These are phyloP conservation scores for Acanthamoeba healyi DNA, from an alignment of 208 protist genomes.

Conservation along the genomic window DNA sequence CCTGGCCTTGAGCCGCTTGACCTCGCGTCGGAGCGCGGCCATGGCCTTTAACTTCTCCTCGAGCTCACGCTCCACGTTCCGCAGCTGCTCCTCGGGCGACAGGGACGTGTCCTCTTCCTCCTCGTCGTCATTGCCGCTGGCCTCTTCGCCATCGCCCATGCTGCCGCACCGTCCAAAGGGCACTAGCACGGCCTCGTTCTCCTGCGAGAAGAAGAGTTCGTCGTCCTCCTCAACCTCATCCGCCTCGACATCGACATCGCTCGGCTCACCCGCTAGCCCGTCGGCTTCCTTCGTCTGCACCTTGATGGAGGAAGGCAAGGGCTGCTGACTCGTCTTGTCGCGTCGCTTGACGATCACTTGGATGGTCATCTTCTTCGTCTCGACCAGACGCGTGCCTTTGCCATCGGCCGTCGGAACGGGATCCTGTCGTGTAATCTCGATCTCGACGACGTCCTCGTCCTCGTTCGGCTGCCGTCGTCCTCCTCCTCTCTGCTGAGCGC, in stretches of 20 bases:
- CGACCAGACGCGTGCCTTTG: background rate
- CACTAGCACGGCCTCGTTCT: constrained; percentile 14
- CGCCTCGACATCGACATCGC: background rate
- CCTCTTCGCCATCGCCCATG: background rate
- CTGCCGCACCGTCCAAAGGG: background rate
- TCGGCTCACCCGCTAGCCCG: background rate
- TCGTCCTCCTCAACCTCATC: background rate
- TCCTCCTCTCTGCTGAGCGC: too few species aligned
- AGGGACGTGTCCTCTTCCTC: background rate
- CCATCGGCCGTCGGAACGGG: background rate
- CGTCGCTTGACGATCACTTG: background rate
- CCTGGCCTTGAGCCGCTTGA: background rate
- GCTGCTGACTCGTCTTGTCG: background rate
- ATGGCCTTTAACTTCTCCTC: constrained; percentile 35
- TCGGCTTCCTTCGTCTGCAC: too few species aligned
- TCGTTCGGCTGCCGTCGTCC: background rate
- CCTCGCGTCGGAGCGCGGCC: background rate
- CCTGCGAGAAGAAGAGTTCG: constrained; percentile 41
- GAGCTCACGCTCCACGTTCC: background rate
- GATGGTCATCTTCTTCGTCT: constrained; percentile 46
- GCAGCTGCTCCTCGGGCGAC: background rate
- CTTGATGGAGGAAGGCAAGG: too few species aligned
- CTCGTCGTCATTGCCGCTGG: background rate
- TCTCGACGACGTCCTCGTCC: constrained; percentile 9
- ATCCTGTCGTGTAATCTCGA: constrained; percentile 18